phyloP scores from a whole-genome alignment of 176 grass and related monocot species.

The Phyllostachys edulis region DNA sequence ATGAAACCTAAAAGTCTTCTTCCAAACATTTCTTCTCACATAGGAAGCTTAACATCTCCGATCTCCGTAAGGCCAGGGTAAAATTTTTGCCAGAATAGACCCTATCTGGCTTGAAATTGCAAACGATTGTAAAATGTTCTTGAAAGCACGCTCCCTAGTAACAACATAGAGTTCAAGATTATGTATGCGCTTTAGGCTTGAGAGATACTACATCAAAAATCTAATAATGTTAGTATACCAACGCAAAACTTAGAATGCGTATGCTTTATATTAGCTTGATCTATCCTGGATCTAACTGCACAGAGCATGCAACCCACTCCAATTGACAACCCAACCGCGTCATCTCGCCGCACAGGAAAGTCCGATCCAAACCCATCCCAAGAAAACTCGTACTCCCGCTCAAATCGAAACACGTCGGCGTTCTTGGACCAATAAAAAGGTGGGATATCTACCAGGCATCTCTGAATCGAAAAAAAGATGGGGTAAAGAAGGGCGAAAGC shows the following conservation, averaged over 20 bases:
- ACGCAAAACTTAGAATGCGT: background rate
- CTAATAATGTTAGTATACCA: background rate
- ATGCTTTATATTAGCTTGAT: background rate
- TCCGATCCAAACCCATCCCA: background rate
- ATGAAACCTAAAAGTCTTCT: background rate
- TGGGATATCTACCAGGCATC: background rate
- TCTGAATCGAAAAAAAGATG: background rate
- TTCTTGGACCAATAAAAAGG: background rate
- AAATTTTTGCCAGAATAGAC: background rate
- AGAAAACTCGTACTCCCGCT: background rate
- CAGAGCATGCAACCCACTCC: background rate
- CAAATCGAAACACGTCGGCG: background rate
- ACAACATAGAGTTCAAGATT: background rate
- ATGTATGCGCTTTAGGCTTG: background rate
- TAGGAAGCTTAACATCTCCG: background rate
- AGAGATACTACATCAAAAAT: background rate
- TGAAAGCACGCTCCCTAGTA: background rate
- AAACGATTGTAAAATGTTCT: background rate
- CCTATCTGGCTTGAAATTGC: background rate
- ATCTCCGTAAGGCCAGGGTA: background rate
- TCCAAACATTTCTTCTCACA: background rate
- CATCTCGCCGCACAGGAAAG: background rate
- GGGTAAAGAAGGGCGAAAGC: background rate
- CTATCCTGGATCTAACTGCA: slow-evolving; percentile 35
- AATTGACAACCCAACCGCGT: background rate